Evolutionary conservation across 1,139 yeast species (phyloP), one percentile per base, ranked within the genome.

Genomic region (Trichomonascaceae sp.): DNA sequence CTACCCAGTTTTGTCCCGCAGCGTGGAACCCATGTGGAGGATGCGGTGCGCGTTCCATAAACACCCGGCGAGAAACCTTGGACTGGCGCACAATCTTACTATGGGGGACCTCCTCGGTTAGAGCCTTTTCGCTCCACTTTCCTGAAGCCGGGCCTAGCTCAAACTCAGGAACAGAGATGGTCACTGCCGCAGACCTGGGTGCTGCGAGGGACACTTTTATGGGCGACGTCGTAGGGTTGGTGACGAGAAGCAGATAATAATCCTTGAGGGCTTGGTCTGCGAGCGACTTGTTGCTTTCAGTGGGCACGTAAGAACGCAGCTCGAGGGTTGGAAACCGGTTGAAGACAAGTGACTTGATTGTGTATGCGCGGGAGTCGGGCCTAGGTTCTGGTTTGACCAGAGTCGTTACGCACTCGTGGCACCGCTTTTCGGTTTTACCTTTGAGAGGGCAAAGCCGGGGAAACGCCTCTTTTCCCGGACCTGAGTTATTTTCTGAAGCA

Each of bases 361-460:
- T 45, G 39, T 42, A 53, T 33, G 40, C 42, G 9, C 43, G 38
- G 4, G 52, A 41, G 2, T 46, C 29, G 3, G 59, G 51, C 30
- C 43, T 43, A 4, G 47, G 41, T 16, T 47, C 56, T 1, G 61
- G 60, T 29, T 44, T 46, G 13, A 44, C 45, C 14, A 55, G 41
- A 6, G 46, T 30, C 13, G 41, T 43, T 13, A 48, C 47, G 32
- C 62, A 57, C n/a, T 40, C 47, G 26, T 39, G 37, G 38, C 62
- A 57, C 16, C 43, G 34, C 30, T 47, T 49, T 3, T 46, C 31
- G n/a, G 32, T 37, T 33, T 53, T 52, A 2, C 51, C 45, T 2
- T 50, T 40, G 26, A 57, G 40, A 3, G 37, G 43, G 6, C 41
- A 41, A 9, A 43, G 40, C 5, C 32, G 26, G 3, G 57, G 57